Base-by-base conservation (phyloP, 2,329 filamentous ascomycete genomes). In the Pseudogymnoascus destructans region DNA sequence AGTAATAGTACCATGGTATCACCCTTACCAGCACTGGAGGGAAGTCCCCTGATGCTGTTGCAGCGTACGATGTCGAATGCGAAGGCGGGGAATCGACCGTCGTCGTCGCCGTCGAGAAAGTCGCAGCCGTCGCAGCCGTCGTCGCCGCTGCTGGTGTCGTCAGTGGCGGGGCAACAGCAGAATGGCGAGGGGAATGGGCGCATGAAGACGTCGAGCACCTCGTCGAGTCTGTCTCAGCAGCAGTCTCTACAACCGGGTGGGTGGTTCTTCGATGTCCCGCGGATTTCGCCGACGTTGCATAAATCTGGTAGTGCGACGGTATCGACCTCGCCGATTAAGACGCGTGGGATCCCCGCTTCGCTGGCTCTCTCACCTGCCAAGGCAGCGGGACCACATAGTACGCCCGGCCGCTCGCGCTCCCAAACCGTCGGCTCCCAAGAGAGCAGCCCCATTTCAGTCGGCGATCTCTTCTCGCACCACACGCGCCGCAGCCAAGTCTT, bases 371-470 rank as follows among this genome's bases (percentile, higher is more conserved):
- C 82, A 5, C 85, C 86, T 0, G 82, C 85, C 58, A 89, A 87
- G 70, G 69, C 82, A 38, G 78, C 82, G 49, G 83, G 86, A 61
- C 69, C 70, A 3, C 82, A 81, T 64, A 79, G 77, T 63, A 75
- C 82, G 15, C 77, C 83, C n/a, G 78, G 80, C 32, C 82, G 91
- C 55, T 86, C 89, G 56, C 80, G 93, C 58, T 97, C 93, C 25
- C 81, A 95, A 65, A 98, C 93, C 0, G 86, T 97, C 35, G 92
- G 92, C 7, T 97, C 93, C 10, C 89, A 95, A 70, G 93, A 97
- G 66, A 89, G 88, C 25, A 95, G 93, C 63, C 80, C 85, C 5
- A 79, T 89, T 13, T 74, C 81, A 6, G 77, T 85, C 1, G 82
- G 86, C 58, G 80, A 87, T 59, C 73, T 76, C 10, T 81, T 86